Conservation (phyloP, 768 basidiomycete genomes). For the Phanerochaete carnosa region DNA sequence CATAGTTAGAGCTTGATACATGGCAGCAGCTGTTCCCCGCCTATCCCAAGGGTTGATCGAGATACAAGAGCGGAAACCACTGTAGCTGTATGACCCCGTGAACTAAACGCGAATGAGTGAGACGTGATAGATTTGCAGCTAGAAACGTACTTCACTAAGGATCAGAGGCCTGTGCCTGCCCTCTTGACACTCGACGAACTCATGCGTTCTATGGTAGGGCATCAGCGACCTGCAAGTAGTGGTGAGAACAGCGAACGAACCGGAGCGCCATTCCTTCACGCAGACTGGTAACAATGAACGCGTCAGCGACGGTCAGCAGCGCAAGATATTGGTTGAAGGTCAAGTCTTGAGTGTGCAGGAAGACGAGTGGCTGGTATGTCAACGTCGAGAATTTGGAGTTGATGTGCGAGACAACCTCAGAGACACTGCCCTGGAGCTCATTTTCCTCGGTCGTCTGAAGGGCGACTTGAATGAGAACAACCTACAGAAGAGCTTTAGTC, state of each 20-base stretch:
- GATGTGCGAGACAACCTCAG: slow-evolving; percentile 75
- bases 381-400: slow-evolving; percentile 81
- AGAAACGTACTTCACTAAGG: slow-evolving; percentile 62
- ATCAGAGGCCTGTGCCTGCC: slow-evolving; percentile 65
- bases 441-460: slow-evolving; percentile 78
- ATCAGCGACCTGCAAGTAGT: neutral
- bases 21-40: slow-evolving; percentile 80
- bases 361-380: slow-evolving; percentile 85
- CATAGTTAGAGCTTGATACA: slow-evolving; percentile 79
- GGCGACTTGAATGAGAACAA: slow-evolving; percentile 85
- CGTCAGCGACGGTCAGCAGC: slow-evolving; percentile 77
- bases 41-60: slow-evolving; percentile 86
- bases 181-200: slow-evolving; percentile 86
- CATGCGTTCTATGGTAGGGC: slow-evolving; percentile 49
- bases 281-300: slow-evolving; percentile 80
- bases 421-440: slow-evolving; percentile 68
- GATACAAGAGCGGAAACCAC: slow-evolving; percentile 83
- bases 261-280: slow-evolving; percentile 87
- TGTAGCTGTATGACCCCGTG: slow-evolving; percentile 82
- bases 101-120: slow-evolving; percentile 43
- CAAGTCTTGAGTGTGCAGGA: slow-evolving; percentile 80
- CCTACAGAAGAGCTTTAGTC: slow-evolving; percentile 30
- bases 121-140: neutral
- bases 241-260: slow-evolving; percentile 6
- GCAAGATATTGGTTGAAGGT: slow-evolving; percentile 87